Conservation (phyloP, 2,329 filamentous ascomycete genomes). For the Fusarium sororula region DNA sequence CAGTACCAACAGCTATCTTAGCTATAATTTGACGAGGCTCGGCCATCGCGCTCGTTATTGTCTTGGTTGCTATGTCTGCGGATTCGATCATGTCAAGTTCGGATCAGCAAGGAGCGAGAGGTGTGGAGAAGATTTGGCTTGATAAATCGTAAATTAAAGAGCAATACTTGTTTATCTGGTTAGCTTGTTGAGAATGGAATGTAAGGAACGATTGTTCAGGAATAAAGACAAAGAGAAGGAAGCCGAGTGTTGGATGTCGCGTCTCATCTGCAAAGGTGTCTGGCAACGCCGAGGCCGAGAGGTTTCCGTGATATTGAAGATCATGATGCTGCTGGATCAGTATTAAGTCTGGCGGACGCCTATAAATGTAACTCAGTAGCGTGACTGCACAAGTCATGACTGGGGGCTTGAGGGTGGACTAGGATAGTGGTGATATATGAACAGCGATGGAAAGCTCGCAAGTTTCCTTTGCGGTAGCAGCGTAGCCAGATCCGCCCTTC, state of each 20-base stretch:
- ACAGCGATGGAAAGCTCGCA: background rate
- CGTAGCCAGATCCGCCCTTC: no score
- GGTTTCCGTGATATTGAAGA: background rate
- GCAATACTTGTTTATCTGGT: no score
- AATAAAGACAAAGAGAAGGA: no score
- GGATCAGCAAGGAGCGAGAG: no score
- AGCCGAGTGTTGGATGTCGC: background rate
- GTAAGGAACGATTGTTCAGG: no score
- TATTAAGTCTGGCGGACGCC: background rate
- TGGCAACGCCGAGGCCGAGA: background rate
- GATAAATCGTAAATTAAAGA: no score
- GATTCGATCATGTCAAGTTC: background rate
- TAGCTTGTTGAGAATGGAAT: no score
- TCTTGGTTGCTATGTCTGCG: background rate
- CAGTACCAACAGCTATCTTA: no score
- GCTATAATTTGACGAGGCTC: rapidly evolving
- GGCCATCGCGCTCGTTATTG: background rate
- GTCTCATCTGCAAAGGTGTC: background rate
- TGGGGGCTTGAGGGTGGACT: background rate
- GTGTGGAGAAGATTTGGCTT: background rate
- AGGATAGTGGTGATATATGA: background rate
- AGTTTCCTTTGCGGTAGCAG: no score
- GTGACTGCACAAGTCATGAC: background rate
- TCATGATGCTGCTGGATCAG: rapidly evolving
- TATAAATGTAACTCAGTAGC: no score